Evolutionary conservation across 2,329 filamentous ascomycete genomes (phyloP), one percentile per base, ranked within the genome.

Genomic region (Calonectria henricotiae): DNA sequence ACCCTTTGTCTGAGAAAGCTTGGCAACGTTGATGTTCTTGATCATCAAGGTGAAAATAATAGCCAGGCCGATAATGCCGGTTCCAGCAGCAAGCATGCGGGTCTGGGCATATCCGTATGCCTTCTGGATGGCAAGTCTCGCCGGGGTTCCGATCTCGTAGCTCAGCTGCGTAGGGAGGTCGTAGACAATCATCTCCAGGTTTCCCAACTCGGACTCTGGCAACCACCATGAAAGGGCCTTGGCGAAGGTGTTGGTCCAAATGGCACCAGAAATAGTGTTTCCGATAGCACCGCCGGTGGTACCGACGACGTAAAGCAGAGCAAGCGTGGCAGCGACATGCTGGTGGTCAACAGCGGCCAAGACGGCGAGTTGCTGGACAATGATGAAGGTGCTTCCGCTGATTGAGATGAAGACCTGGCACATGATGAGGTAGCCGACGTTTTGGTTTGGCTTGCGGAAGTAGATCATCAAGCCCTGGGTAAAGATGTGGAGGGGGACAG

Each of bases 71-170:
- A 82, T 81, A 11, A 83, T 74, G 1, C 77, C 79, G 0, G 78
- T 80, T 5, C 80, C 82, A 0, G 79, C 79, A n/a, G 79, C 78
- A 39, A 88, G 77, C 85, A 89, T 86, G 20, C 82, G 78, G 39
- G 82, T 82, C 80, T 88, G 86, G 0, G 85, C 84, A 67, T 86
- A 86, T 1, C 82, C 85, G 70, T 92, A 92, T 0, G 90, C 87
- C 9, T 83, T 77, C 76, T 91, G 89, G 74, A 92, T 91, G 0
- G 85, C 90, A 15, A 83, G 67, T 1, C 89, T 79, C 12, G 88
- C 81, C 82, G 0, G 83, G 79, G 7, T 75, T 83, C 1, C 87
- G 87, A 9, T 83, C 74, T 0, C 79, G 73, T 89, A 90, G 63
- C 78, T 79, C 0, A 89, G 78, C 72, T 92, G 90, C 7, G 82